phyloP scores from a whole-genome alignment of 768 basidiomycete genomes.

The Trametes coccinea region DNA sequence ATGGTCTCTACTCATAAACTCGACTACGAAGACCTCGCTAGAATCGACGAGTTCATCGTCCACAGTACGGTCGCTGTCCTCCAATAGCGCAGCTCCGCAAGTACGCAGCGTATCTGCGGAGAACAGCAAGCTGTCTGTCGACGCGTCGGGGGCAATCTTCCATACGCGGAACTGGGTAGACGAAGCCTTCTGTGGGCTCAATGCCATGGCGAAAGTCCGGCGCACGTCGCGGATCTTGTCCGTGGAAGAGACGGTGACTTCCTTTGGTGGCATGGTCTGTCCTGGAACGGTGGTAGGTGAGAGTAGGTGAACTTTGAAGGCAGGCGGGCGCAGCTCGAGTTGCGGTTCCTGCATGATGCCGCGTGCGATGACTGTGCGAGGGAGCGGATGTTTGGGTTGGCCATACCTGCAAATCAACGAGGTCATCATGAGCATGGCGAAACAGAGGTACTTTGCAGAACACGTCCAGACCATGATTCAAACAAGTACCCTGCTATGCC shows the following conservation, averaged over 20 bases:
- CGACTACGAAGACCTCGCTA: constrained; percentile 77
- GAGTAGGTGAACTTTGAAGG: constrained; percentile 46
- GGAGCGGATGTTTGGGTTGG: constrained; percentile 50
- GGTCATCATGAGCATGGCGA: constrained; percentile 1
- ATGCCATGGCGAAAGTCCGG: constrained; percentile 14
- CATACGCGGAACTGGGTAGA: constrained; percentile 56
- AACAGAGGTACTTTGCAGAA: constrained; percentile 1
- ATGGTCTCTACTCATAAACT: constrained; percentile 56
- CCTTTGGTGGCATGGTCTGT: constrained; percentile 1
- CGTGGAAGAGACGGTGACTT: constrained; percentile 21
- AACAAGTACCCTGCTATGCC: too few relatives aligned
- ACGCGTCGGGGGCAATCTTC: constrained; percentile 44
- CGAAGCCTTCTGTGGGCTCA: constrained; percentile 13
- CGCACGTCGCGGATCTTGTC: constrained; percentile 22
- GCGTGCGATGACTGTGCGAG: constrained; percentile 65
- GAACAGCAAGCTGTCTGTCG: constrained; percentile 19
- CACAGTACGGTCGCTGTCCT: constrained; percentile 48
- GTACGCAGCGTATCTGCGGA: constrained; percentile 16
- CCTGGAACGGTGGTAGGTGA: constrained; percentile 8
- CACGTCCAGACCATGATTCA: constrained; percentile 1
- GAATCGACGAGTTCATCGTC: constrained; percentile 59
- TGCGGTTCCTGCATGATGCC: constrained; percentile 50
- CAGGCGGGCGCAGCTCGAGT: constrained; percentile 74
- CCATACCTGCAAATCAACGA: constrained; percentile 64
- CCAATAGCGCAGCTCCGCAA: constrained; percentile 42